Base-by-base conservation (phyloP, 2,329 filamentous ascomycete species). In the Hypoxylon sp. region DNA sequence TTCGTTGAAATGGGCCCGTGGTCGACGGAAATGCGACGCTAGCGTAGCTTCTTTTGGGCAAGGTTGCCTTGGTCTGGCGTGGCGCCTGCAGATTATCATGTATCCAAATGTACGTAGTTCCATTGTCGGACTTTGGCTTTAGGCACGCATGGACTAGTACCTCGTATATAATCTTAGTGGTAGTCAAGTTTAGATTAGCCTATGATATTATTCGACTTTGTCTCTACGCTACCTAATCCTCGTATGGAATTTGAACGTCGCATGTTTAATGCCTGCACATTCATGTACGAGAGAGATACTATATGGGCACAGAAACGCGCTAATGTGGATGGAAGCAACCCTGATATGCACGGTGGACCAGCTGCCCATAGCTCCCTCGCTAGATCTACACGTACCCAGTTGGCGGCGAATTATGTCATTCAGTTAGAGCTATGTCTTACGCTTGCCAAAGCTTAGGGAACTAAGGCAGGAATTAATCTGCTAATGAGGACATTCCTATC, bases 21-120 rank as follows among this genome's bases (percentile, higher is more conserved):
- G 21, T 50, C 41, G 51, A 58, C 56, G 50, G 61, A 57, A 67
- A 64, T 69, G 46, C 57, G 51, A 64, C 64, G 27, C 25, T 69
- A 69, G 58, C 50, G 61, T 67, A 45, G 45, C 63, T 52, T 66
- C 14, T 23, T 34, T 47, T 45, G 29, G 30, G 50, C 60, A 61
- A 60, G 65, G 63, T 53, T 66, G 27, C 25, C 30, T 53, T 51
- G 58, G 54, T 55, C 37, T 43, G 12, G 48, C 43, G 43, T 54
- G 30, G 30, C 45, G 29, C 32, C 54, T 46, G 46, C 25, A 51
- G 64, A 34, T 60, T 59, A 45, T 29, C 47, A 56, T 60, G 47
- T 64, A 54, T 45, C 37, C 16, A 41, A 3, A 3, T 21, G 37
- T 41, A 19, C 8, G 30, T 41, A 11, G 11, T 23, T 48, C 43